A percentile compares a stretch with the other conserved stretches of the same genome.
Conservation (phyloP, 768 basidiomycete species). For the Tylopilus sp. region DNA sequence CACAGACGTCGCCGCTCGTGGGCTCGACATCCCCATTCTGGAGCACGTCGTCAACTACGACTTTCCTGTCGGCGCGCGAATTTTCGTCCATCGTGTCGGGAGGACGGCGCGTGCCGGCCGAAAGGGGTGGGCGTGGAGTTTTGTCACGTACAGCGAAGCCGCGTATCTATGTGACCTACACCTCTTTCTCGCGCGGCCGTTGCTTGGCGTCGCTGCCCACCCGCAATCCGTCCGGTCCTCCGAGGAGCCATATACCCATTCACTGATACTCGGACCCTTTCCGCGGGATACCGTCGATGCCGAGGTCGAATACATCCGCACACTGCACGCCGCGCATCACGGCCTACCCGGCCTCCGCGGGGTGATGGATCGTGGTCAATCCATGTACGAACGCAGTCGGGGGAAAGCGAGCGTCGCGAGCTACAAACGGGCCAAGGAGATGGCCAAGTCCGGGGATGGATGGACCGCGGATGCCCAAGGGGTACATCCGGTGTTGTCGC, state of each 20-base stretch:
- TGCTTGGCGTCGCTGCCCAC: slow-evolving; percentile 45
- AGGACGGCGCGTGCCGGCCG: slow-evolving; percentile 94
- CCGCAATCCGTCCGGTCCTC: slow-evolving; percentile 37
- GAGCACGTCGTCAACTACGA: slow-evolving; percentile 99
- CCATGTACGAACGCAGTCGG: slow-evolving; percentile 92
- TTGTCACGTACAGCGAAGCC: slow-evolving; percentile 80
- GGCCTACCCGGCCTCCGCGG: slow-evolving; percentile 63
- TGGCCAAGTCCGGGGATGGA: slow-evolving; percentile 61
- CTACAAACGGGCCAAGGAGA: slow-evolving; percentile 86
- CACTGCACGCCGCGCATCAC: slow-evolving; percentile 61
- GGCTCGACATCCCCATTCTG: slow-evolving; percentile 95
- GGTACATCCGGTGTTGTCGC: slow-evolving; percentile 62
- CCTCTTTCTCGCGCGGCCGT: slow-evolving; percentile 81
- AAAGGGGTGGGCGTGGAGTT: slow-evolving; percentile 95
- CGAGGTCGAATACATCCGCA: slow-evolving; percentile 75
- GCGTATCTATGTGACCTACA: slow-evolving; percentile 92
- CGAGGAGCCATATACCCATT: slow-evolving; percentile 65
- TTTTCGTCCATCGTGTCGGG: slow-evolving; percentile 96
- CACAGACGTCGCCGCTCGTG: slow-evolving; percentile 96
- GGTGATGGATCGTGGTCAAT: slow-evolving; percentile 86
- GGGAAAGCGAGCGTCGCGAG: slow-evolving; percentile 84
- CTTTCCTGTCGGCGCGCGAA: slow-evolving; percentile 89
- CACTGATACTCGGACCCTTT: slow-evolving; percentile 78
- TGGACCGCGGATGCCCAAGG: slow-evolving; percentile 64
- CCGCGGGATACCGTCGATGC: slow-evolving; percentile 76